These are phyloP conservation scores for Candida nitratophila DNA, from an alignment of 805 yeast genomes.

Conservation along the genomic window DNA sequence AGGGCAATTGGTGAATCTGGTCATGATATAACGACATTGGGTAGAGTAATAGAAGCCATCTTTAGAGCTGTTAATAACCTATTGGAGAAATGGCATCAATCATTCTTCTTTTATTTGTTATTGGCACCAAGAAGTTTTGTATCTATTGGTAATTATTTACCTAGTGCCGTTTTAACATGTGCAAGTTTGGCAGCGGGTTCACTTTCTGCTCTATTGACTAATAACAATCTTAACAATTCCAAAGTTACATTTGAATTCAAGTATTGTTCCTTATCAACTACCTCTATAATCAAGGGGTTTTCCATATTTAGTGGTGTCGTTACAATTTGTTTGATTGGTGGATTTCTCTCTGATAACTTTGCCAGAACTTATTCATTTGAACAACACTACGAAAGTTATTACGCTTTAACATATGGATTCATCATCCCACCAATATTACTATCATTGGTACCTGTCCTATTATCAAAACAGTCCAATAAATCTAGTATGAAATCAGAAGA, in stretches of 20 bases:
- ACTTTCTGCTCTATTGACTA: conserved; percentile 45
- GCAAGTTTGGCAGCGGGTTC: conserved; percentile 65
- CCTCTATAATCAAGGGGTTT: conserved; percentile 22
- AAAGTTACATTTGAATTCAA: conserved; percentile 1
- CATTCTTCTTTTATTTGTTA: conserved; percentile 86
- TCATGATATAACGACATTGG: conserved; percentile 82
- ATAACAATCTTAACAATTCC: conserved; percentile 24
- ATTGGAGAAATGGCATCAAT: conserved; percentile 93
- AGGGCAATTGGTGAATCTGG: conserved; percentile 50
- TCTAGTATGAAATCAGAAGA: background rate
- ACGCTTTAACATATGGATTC: conserved; percentile 3
- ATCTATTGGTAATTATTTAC: conserved; percentile 89
- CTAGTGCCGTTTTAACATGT: conserved; percentile 71
- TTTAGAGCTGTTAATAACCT: conserved; percentile 87
- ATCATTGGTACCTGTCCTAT: background rate
- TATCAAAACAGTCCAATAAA: background rate
- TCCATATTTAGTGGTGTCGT: conserved; percentile 23
- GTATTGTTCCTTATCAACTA: conserved; percentile 14
- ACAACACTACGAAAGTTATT: background rate
- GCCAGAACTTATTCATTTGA: conserved; percentile 5
- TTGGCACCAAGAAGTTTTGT: conserved; percentile 76
- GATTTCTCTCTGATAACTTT: conserved; percentile 13
- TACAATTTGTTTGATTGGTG: conserved; percentile 16
- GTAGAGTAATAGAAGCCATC: conserved; percentile 81
- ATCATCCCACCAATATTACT: conserved; percentile 12